These are phyloP conservation scores for Botryobasidium botryosum DNA, from an alignment of 768 basidiomycete species.

Conservation along the genomic window DNA sequence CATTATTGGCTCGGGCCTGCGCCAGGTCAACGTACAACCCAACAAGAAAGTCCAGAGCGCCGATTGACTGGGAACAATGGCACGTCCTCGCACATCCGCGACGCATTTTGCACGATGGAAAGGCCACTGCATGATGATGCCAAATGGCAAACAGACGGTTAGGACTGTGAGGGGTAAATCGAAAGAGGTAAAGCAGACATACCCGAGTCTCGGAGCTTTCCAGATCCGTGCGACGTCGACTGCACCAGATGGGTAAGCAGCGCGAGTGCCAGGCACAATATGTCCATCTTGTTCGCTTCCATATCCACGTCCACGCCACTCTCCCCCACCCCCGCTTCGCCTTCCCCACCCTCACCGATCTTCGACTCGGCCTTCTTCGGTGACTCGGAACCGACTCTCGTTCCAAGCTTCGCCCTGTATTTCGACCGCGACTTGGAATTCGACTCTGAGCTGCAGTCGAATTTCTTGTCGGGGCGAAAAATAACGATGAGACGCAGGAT, in stretches of 20 bases:
- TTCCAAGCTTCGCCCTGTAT: no score
- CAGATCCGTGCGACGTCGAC: slow-evolving; percentile 1
- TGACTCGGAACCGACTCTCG: no score
- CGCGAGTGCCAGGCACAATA: slow-evolving; percentile 56
- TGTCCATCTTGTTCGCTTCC: slow-evolving; percentile 37
- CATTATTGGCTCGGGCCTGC: slow-evolving; percentile 19
- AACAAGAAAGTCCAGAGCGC: slow-evolving; percentile 34
- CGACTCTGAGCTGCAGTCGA: slow-evolving; percentile 11
- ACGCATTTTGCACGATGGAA: slow-evolving; percentile 33
- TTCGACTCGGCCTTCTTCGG: no score
- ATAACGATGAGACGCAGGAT: slow-evolving; percentile 31
- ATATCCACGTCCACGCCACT: slow-evolving; percentile 11
- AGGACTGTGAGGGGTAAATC: no score
- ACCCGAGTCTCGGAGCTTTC: no score
- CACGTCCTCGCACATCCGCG: slow-evolving; percentile 37
- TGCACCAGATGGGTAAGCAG: slow-evolving; percentile 64
- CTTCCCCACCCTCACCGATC: no score
- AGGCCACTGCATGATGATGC: slow-evolving; percentile 25
- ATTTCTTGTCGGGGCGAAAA: slow-evolving; percentile 21
- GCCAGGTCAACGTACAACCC: slow-evolving; percentile 26
- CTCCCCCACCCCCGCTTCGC: no score
- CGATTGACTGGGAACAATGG: slow-evolving; percentile 29
- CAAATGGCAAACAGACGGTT: slow-evolving; percentile 18
- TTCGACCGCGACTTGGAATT: no score
- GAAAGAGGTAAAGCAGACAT: no score